Evolutionary conservation across 179 eudicot genomes (phyloP).

Genomic region (Actinidia polygama): DNA sequence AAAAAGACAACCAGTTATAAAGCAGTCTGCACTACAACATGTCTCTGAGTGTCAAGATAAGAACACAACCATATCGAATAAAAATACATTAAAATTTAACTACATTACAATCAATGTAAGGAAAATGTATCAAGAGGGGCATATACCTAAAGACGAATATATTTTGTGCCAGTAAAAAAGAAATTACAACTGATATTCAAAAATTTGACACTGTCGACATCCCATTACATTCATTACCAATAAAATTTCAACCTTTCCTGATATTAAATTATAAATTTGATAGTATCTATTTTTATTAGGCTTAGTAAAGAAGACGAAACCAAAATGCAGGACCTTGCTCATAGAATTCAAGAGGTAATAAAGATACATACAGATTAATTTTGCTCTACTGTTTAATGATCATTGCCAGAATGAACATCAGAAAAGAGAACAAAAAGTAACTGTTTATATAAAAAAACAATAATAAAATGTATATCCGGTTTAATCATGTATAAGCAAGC

Average conservation of each 20-base stretch:
- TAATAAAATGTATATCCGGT: neutral
- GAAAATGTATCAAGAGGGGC: neutral
- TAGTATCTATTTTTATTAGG: neutral
- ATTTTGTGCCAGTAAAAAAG: too few species aligned
- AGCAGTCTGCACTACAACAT: neutral
- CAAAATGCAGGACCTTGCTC: neutral
- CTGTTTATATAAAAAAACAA: neutral
- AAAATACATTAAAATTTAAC: too few species aligned
- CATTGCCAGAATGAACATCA: neutral
- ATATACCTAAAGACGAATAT: neutral
- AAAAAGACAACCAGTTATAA: neutral
- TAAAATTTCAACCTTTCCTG: too few species aligned
- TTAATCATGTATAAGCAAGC: neutral
- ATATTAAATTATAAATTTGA: too few species aligned
- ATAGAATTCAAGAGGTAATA: neutral
- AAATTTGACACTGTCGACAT: too few species aligned
- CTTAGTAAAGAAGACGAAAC: neutral
- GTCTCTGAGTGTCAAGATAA: neutral
- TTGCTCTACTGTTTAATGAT: too few species aligned
- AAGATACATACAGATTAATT: too few species aligned
- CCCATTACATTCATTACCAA: too few species aligned
- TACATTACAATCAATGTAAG: neutral
- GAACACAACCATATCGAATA: too few species aligned
- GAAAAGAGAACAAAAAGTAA: neutral
- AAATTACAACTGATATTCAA: too few species aligned